Evolutionary conservation across 352 stramenopile species (phyloP), one percentile per base, ranked within the genome.

Genomic region (Elongisporangium prolatum): DNA sequence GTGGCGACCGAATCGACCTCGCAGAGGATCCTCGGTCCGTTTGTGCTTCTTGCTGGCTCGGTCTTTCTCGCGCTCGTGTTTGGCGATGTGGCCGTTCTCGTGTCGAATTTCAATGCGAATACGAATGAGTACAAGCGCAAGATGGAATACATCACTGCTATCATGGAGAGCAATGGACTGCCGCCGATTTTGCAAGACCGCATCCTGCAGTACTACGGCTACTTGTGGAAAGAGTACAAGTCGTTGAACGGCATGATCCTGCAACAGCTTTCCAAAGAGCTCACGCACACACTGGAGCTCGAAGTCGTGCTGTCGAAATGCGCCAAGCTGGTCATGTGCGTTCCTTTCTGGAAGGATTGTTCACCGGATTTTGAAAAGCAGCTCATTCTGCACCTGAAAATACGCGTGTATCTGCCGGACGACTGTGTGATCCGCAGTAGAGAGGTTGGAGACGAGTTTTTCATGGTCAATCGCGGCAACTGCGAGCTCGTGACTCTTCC

Each of bases 221-320:
- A 89, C 56, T 52, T 91, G 14, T 86, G 74, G 69, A 59, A 70
- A 48, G 75, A 89, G 55, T 86, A 89, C 60, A 72, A 89, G 60
- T 85, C 71, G 22, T 49, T 89, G 8, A 73, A 91, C 52, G 75
- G 76, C 9, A 63, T 80, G 21, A 71, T 86, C n/a, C 67, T 73
- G 2, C 69, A 63, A 11, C 55, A 64, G 14, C 88, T 91, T 53
- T 71, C 74, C 14, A 77, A 77, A 21, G 59, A 72, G 1, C 55
- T 89, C 0, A 82, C 65, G 4, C 74, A 83, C 51, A 79, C 77
- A 5, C 68, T 91, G 3, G 67, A 71, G 9, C 68, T 86, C 8
- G 80, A 88, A 44, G 73, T 89, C 51, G 74, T 75, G 50, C 60
- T 92, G 3, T 94, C 76, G 67, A 89, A 89, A 65, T 93, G 86